Evolutionary conservation across 2,329 filamentous ascomycete species (phyloP), one percentile per base, ranked within the genome.

Genomic region (Botryosphaeria dothidea): DNA sequence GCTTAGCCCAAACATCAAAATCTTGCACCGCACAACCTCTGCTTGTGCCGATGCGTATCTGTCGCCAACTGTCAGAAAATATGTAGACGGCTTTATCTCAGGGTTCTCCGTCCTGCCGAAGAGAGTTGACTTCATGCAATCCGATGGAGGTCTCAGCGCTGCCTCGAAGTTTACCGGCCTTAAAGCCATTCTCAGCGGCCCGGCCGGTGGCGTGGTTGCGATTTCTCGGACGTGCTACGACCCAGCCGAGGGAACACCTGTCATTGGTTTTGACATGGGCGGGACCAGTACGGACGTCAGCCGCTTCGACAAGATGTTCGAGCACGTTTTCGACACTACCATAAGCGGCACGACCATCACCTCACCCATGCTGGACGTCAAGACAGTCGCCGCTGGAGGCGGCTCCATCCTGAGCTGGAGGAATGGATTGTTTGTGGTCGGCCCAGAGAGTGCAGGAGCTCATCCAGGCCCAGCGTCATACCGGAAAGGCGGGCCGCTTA

Each of bases 341-440:
- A 77, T 72, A 15, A 73, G 74, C 6, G 74, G 72, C 34, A 67
- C 72, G 2, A 71, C 68, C 2, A 72, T 77, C 9, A 70, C 73
- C 13, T 68, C 69, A 0, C 73, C 75, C 2, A 72, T 74, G 66
- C 69, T 78, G 3, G 70, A 76, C 25, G 73, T 77, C 8, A 66
- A 71, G 5, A 77, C 74, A 11, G 72, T 75, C 1, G 81, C 81
- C 7, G 81, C 81, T 19, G 81, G 43, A 2, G 93, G 93, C 67
- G 92, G 92, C 4, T 94, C 91, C 0, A 84, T 90, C 34, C 83
- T 97, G 3, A 95, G 95, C 78, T 97, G 92, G 85, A 88, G 87
- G 67, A 97, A 97, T 69, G 93, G 93, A 0, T 82, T 97, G 0
- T 96, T 97, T 69, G 90, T 93, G 0, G 93, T 97, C 3, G 93